A percentile compares a stretch with the other conserved stretches of the same genome.
Conservation (phyloP, 805 yeast species). For the Wickerhamomyces kurtzmanii region DNA sequence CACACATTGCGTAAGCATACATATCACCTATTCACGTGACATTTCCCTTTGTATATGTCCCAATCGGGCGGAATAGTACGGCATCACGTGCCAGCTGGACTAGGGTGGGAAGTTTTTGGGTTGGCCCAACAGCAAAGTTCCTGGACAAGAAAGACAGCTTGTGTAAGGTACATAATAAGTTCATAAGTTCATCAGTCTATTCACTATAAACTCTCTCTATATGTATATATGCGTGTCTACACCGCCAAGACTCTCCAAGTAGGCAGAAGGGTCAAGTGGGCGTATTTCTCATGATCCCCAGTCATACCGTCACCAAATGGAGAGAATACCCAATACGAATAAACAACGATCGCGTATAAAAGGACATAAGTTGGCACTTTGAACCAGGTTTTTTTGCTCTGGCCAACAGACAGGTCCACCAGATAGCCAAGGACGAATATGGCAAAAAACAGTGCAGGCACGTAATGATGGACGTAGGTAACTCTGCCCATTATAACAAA, state of each 20-base stretch:
- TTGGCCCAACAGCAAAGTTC: too few relatives aligned
- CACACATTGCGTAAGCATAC: too few relatives aligned
- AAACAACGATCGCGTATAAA: conserved; percentile 42
- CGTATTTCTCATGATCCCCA: conserved; percentile 37
- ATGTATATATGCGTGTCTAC: too few relatives aligned
- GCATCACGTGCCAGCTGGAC: too few relatives aligned
- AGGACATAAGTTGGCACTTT: conserved; percentile 26
- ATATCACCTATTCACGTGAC: too few relatives aligned
- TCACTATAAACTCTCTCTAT: too few relatives aligned
- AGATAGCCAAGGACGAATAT: conserved; percentile 47
- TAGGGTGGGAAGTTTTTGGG: too few relatives aligned
- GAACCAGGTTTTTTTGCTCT: conserved; percentile 14
- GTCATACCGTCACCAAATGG: conserved; percentile 79
- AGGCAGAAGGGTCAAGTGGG: conserved; percentile 40
- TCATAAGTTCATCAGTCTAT: too few relatives aligned
- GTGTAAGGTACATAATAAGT: too few relatives aligned
- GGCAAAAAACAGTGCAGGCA: conserved; percentile 93
- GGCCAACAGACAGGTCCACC: conserved; percentile 15
- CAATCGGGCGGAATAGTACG: too few relatives aligned
- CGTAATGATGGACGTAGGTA: conserved; percentile 91
- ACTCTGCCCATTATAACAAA: conserved; percentile 93
- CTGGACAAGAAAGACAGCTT: too few relatives aligned
- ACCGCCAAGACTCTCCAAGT: conserved; percentile 55
- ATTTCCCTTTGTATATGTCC: too few relatives aligned
- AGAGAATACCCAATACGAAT: conserved; percentile 47